These are phyloP conservation scores for Melampsora abietis-canadensis DNA, from an alignment of 1,284 basidiomycete genomes.

Conservation along the genomic window DNA sequence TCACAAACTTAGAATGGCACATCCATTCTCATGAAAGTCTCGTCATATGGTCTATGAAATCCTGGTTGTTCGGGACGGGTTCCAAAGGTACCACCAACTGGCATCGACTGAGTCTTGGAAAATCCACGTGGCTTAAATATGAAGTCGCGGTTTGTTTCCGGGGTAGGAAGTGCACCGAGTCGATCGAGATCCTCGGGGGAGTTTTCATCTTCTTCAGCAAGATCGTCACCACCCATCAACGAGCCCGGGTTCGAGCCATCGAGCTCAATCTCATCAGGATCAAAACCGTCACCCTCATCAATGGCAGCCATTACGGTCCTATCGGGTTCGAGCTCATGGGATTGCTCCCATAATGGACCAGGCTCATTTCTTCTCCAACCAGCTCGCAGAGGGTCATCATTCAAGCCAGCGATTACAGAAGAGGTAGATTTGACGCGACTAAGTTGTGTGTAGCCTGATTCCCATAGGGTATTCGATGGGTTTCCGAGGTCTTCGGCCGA, in stretches of 20 bases:
- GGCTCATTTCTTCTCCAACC: constrained; percentile 41
- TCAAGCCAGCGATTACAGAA: constrained; percentile 34
- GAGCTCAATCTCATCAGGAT: constrained; percentile 31
- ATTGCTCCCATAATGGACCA: constrained; percentile 35
- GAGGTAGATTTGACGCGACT: constrained; percentile 35
- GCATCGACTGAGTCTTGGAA: constrained; percentile 38
- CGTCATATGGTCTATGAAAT: constrained; percentile 34
- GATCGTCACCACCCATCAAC: constrained; percentile 13
- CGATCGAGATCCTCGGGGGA: constrained; percentile 1
- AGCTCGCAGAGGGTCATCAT: constrained; percentile 37
- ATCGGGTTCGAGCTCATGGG: constrained; percentile 25
- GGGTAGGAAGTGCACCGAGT: constrained; percentile 1
- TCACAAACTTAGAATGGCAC: constrained; percentile 23
- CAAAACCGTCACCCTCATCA: constrained; percentile 36
- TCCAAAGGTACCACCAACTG: constrained; percentile 40
- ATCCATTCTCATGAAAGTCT: constrained; percentile 43
- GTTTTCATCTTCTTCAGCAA: constrained; percentile 6
- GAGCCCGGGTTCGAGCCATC: constrained; percentile 16
- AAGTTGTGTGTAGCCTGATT: constrained; percentile 34
- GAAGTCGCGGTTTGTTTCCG: neutral
- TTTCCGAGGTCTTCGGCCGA: constrained; percentile 23
- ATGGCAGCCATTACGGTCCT: constrained; percentile 10
- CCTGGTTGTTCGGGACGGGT: constrained; percentile 32
- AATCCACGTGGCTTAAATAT: constrained; percentile 20
- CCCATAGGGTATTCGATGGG: constrained; percentile 37